Evolutionary conservation across 2,329 filamentous ascomycete genomes (phyloP).

Genomic region (Leptographium flavum): DNA sequence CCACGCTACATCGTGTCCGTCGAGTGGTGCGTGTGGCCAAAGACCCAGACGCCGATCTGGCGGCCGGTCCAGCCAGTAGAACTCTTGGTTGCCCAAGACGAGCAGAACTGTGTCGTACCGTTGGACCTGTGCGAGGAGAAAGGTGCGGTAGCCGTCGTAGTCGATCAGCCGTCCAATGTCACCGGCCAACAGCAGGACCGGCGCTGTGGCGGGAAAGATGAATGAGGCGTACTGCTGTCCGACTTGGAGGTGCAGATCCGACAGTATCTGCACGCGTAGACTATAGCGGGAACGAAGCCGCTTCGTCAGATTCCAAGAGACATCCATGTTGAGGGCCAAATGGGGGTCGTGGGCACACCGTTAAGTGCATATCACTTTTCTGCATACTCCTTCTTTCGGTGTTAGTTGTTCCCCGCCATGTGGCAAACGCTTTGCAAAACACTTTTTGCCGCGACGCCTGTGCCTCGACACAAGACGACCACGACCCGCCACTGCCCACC

Average conservation of each 20-base stretch:
- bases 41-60: not conserved
- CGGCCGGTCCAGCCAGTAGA: conserved; percentile 19
- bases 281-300: no score
- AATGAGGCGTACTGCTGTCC: conserved; percentile 4
- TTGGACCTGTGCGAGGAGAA: conserved; percentile 36
- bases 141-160: conserved; percentile 21
- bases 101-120: conserved; percentile 35
- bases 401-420: no score
- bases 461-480: no score
- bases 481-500: conserved; percentile 11
- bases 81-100: conserved; percentile 43
- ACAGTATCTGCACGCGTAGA: conserved; percentile 33
- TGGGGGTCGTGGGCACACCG: no score
- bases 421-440: no score
- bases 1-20: not conserved
- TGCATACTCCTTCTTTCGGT: no score
- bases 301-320: no score
- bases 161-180: conserved; percentile 37
- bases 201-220: conserved; percentile 19
- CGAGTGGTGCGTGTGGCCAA: no score
- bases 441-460: no score
- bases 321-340: no score
- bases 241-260: conserved; percentile 41
- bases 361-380: no score
- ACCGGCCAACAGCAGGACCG: conserved; percentile 39